These are phyloP conservation scores for Monosporascus sp. DNA, from an alignment of 2,329 filamentous ascomycete genomes.

Conservation along the genomic window DNA sequence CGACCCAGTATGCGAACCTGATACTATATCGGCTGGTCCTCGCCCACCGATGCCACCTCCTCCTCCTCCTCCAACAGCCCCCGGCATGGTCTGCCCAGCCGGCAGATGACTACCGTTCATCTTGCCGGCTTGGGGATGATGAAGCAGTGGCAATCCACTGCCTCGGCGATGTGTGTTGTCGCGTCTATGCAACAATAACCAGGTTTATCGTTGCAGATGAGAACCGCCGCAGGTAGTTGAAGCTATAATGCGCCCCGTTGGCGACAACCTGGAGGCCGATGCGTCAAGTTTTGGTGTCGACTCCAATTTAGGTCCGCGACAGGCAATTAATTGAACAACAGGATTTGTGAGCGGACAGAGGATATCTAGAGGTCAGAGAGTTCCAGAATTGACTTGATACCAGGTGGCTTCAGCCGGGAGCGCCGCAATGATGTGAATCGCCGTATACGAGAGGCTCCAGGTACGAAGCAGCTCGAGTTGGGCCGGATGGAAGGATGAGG, in stretches of 20 bases:
- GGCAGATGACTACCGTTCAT: conserved; percentile 74
- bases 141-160: conserved; percentile 28
- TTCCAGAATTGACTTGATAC: neutral
- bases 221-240: neutral
- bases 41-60: conserved; percentile 17
- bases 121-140: conserved; percentile 60
- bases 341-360: neutral
- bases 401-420: neutral
- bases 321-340: neutral
- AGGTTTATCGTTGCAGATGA: neutral
- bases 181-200: neutral
- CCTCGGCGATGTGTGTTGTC: conserved; percentile 15
- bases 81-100: conserved; percentile 63
- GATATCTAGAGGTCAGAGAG: neutral
- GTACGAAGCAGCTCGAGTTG: too few species aligned
- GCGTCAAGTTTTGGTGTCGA: neutral
- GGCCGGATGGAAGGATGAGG: too few species aligned
- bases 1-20: conserved; percentile 15
- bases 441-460: too few species aligned
- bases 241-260: neutral
- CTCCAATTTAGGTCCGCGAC: neutral
- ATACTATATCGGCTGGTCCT: conserved; percentile 26
- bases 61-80: conserved; percentile 27
- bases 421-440: neutral
- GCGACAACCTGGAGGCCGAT: neutral